phyloP scores from a whole-genome alignment of 306 rosid species.

The Corylus avellana region DNA sequence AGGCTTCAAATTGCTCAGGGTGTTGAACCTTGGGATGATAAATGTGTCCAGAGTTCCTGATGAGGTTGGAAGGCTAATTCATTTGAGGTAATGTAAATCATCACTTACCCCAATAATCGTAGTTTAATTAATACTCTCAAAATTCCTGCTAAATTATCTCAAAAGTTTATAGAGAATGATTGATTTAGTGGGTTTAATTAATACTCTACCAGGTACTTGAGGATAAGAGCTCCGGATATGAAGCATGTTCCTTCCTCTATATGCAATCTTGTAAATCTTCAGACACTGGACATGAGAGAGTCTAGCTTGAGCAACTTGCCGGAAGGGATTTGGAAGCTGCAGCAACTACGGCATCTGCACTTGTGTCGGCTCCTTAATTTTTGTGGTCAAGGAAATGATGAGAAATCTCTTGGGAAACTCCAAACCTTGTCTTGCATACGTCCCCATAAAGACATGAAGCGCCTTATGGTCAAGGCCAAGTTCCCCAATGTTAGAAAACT shows the following conservation, averaged over 20 bases:
- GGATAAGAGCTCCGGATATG: background rate
- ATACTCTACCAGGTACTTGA: background rate
- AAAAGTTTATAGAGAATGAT: too few relatives aligned
- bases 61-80: slow-evolving; percentile 1
- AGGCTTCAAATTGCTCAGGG: background rate
- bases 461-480: slow-evolving; percentile 2
- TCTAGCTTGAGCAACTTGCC: background rate
- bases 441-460: slow-evolving; percentile 1
- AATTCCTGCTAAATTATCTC: too few relatives aligned
- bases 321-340: background rate
- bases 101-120: too few relatives aligned
- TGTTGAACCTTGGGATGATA: background rate
- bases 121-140: too few relatives aligned
- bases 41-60: background rate
- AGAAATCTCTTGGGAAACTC: background rate
- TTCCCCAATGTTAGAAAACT: background rate
- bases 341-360: background rate
- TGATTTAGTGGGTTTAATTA: too few relatives aligned
- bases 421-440: slow-evolving; percentile 1
- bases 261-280: background rate
- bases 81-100: background rate
- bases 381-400: background rate
- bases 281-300: background rate
- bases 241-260: background rate
- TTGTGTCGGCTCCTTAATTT: background rate